Percentiles rank a stretch among this genome's conserved stretches.
Evolutionary conservation across 257 asterid species (phyloP).

Genomic region (Solanum sejunctum): DNA sequence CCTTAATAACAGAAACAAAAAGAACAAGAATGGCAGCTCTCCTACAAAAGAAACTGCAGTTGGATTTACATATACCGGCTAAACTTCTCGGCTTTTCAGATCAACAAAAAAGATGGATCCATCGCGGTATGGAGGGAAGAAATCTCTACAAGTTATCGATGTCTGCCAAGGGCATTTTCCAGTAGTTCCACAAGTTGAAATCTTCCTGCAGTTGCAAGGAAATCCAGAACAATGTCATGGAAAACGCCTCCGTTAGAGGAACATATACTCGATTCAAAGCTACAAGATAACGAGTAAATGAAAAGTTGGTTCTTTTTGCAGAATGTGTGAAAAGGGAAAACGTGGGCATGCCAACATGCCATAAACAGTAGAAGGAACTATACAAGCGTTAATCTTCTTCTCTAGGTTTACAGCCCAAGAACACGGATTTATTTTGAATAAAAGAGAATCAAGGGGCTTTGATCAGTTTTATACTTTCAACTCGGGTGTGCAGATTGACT

Average conservation of each 20-base stretch:
- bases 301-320: neutral
- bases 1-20: neutral
- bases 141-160: conserved; percentile 35
- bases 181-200: conserved; percentile 83
- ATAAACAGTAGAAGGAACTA: neutral
- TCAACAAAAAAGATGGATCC: neutral
- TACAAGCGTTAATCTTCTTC: neutral
- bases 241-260: neutral
- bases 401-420: neutral
- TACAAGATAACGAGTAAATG: neutral
- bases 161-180: conserved; percentile 77
- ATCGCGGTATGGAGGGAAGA: neutral
- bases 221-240: neutral
- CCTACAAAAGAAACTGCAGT: neutral
- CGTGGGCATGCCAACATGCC: neutral
- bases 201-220: conserved; percentile 48
- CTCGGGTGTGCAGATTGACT: neutral
- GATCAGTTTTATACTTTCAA: neutral
- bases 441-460: neutral
- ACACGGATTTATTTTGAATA: neutral
- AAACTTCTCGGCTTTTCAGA: neutral
- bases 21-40: neutral
- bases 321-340: neutral
- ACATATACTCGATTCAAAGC: neutral
- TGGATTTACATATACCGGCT: neutral